phyloP scores from a whole-genome alignment of 2,329 filamentous ascomycete species.

The Herpotrichia juniperi region DNA sequence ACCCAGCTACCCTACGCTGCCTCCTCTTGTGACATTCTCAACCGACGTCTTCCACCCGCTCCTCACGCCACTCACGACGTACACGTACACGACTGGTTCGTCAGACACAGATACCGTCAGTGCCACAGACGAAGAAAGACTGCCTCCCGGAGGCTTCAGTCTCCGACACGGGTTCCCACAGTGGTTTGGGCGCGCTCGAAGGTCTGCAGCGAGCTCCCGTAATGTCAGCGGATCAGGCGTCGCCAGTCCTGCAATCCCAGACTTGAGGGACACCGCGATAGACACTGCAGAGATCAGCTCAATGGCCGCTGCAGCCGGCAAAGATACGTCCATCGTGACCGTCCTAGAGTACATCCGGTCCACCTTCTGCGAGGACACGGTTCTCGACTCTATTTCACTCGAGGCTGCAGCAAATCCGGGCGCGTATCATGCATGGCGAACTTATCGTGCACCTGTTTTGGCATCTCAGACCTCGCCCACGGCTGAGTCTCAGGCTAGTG shows the following conservation, averaged over 20 bases:
- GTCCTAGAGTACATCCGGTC: conserved; percentile 82
- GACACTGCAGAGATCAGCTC: conserved; percentile 12
- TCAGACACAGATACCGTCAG: conserved; percentile 80
- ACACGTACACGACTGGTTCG: conserved; percentile 81
- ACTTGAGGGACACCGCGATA: conserved; percentile 12
- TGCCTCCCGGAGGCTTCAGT: conserved; percentile 90
- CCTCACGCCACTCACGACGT: conserved; percentile 90
- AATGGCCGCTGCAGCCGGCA: conserved; percentile 8
- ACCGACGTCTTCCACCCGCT: conserved; percentile 96
- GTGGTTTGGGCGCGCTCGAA: conserved; percentile 71
- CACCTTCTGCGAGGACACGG: conserved; percentile 76
- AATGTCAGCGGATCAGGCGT: conserved; percentile 38
- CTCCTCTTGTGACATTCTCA: conserved; percentile 84
- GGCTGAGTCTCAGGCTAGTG: conserved; percentile 23
- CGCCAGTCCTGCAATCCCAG: conserved; percentile 21
- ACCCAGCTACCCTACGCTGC: conserved; percentile 75
- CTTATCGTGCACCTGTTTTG: conserved; percentile 62
- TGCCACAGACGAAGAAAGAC: conserved; percentile 79
- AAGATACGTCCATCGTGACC: conserved; percentile 50
- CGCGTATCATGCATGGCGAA: conserved; percentile 92
- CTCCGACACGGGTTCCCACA: conserved; percentile 86
- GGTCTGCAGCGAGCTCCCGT: conserved; percentile 36
- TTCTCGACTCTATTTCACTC: conserved; percentile 80
- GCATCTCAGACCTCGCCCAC: conserved; percentile 28
- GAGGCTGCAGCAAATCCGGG: conserved; percentile 87